phyloP scores from a whole-genome alignment of 352 stramenopile genomes.

The Phytophthora fragariae region DNA sequence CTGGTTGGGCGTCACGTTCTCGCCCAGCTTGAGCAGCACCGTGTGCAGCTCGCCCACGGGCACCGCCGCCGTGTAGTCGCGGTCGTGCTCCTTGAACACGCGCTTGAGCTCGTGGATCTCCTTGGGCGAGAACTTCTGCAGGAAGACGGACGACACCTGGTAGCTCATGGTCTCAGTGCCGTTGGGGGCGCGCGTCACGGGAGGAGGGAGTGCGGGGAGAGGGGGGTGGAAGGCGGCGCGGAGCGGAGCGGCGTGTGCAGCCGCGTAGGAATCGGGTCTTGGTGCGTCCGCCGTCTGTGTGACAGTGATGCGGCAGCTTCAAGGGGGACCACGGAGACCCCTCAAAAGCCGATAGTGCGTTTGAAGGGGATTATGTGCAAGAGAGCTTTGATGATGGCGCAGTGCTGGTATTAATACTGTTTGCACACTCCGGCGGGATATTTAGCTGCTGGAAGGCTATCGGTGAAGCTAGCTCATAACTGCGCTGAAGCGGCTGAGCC shows the following conservation, averaged over 20 bases:
- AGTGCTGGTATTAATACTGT: too few relatives aligned
- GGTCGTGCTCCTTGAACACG: conserved; percentile 88
- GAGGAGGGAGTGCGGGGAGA: background rate
- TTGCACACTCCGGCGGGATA: too few relatives aligned
- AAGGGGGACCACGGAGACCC: background rate
- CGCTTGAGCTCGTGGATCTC: conserved; percentile 90
- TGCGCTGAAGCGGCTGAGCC: background rate
- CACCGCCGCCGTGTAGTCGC: conserved; percentile 71
- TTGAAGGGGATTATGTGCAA: background rate
- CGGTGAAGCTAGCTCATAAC: background rate
- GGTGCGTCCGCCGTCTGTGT: background rate
- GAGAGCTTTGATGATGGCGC: too few relatives aligned
- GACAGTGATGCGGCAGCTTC: background rate
- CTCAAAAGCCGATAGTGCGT: background rate
- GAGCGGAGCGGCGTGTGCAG: background rate
- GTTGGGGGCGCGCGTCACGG: background rate
- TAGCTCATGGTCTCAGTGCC: conserved; percentile 69
- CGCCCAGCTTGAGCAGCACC: conserved; percentile 80
- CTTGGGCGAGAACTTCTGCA: conserved; percentile 90
- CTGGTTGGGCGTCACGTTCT: conserved; percentile 79
- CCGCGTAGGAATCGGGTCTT: background rate
- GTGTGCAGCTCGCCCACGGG: conserved; percentile 54
- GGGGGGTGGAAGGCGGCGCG: too few relatives aligned
- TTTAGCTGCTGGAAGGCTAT: too few relatives aligned
- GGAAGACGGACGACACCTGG: conserved; percentile 80